Evolutionary conservation across 306 rosid genomes (phyloP), one percentile per base, ranked within the genome.

Genomic region (Oxytropis ochrocephala): DNA sequence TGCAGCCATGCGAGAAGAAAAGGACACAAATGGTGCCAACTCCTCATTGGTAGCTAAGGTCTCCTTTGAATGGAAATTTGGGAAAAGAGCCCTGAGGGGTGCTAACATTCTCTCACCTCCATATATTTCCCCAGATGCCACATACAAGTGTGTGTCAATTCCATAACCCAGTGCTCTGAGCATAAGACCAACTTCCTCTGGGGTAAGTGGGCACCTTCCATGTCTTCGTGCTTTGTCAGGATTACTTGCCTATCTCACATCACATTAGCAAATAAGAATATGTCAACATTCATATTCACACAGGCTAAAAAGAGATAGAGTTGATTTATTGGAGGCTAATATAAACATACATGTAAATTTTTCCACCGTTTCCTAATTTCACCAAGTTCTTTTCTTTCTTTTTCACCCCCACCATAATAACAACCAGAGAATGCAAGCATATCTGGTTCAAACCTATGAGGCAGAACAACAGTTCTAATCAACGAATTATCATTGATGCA

Each of bases 361-460:
- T 85, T 90, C 98, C 98, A 90, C 64, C 97, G 78, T 67, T 80
- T 90, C 75, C 97, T 78, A 27, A 93, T 85, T 67, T 42, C 67
- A 12, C 96, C 91, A 38, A 93, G 97, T 74, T 88, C 96, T 41
- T 16, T 48, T 73, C 86, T 85, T 73, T 93, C 98, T 35, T 70
- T 83, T n/a, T 90, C 85, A 65, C 97, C 97, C n/a, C 98, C 98
- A n/a, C 97, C 97, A 76, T 80, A 93, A 72, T 93, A 84, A 54
- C 98, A 93, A 36, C 98, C 94, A 41, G 97, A 93, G 72, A 93
- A 93, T 46, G 98, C 98, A 76, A 93, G 94, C 98, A 93, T 93
- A 78, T 93, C 98, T 2, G 97, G 84, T 82, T 93, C 98, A 84
- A 80, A 93, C 82, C 98, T 93, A 65, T 13, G 35, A 59, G 57